A percentile compares a stretch with the other conserved stretches of the same genome.
Evolutionary conservation across 2,329 filamentous ascomycete genomes (phyloP).

Genomic region (Phialocephala sp.): DNA sequence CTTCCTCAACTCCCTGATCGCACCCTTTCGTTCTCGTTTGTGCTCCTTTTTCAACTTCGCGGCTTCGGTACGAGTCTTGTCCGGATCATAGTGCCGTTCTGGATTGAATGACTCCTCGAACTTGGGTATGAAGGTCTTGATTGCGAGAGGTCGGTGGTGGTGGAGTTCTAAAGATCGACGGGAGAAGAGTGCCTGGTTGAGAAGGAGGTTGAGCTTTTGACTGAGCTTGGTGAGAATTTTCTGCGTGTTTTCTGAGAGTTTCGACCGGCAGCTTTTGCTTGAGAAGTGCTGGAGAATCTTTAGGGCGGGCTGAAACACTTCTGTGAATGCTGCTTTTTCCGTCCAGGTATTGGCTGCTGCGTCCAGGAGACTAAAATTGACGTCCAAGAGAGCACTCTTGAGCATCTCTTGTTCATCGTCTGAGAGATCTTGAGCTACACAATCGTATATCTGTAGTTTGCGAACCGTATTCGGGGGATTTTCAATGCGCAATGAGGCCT

Average conservation of each 20-base stretch:
- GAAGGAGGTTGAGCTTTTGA: conserved; percentile 56
- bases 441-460: conserved; percentile 66
- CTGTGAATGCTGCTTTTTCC: conserved; percentile 73
- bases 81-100: conserved; percentile 94
- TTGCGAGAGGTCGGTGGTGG: conserved; percentile 84
- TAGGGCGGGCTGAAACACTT: conserved; percentile 74
- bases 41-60: conserved; percentile 87
- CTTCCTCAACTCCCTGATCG: conserved; percentile 91
- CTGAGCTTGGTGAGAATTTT: conserved; percentile 33
- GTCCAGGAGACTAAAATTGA: conserved; percentile 69
- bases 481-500: conserved; percentile 56
- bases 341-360: conserved; percentile 76
- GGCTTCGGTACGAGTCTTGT: conserved; percentile 85
- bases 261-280: conserved; percentile 56
- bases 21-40: conserved; percentile 95
- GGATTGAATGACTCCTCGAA: conserved; percentile 97
- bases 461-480: conserved; percentile 51
- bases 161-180: conserved; percentile 87
- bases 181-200: conserved; percentile 65
- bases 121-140: conserved; percentile 87
- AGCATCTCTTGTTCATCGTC: conserved; percentile 40
- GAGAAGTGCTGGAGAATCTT: conserved; percentile 65
- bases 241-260: conserved; percentile 51
- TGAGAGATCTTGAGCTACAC: conserved; percentile 44
- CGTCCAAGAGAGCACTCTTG: conserved; percentile 65